A percentile compares a stretch with the other conserved stretches of the same genome.
phyloP scores from a whole-genome alignment of 139 green algal species.

The Coelastrella sp. region DNA sequence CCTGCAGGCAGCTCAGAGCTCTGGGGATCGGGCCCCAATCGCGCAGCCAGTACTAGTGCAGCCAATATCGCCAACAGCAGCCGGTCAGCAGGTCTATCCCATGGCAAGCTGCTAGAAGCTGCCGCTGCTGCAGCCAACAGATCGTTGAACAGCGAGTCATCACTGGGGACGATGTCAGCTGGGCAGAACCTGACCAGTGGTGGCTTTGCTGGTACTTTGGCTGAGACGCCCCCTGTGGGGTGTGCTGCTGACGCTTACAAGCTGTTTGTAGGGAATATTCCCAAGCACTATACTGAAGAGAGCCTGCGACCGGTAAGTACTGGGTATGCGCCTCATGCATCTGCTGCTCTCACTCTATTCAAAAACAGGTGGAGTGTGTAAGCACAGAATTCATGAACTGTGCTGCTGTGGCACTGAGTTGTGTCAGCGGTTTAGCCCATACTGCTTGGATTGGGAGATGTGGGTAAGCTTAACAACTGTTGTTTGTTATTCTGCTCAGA shows the following conservation, averaged over 20 bases:
- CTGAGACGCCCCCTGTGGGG: constrained; percentile 52
- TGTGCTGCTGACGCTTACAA: constrained; percentile 59
- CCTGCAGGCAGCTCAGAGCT: not conserved
- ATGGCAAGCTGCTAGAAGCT: constrained; percentile 30
- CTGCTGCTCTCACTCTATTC: too few species aligned
- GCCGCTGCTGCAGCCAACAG: constrained; percentile 33
- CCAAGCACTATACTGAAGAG: constrained; percentile 73
- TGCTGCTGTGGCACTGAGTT: too few species aligned
- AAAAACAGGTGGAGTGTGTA: too few species aligned
- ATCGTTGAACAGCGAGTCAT: not conserved
- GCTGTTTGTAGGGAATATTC: constrained; percentile 79
- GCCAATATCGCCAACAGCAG: constrained; percentile 14
- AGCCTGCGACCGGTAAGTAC: constrained; percentile 48
- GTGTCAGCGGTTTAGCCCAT: too few species aligned
- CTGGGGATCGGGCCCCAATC: not conserved
- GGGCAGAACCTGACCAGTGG: too few species aligned
- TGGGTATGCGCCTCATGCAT: not conserved
- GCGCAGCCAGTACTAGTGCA: not conserved
- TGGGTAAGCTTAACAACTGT: too few species aligned
- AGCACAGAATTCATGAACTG: too few species aligned
- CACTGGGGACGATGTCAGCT: not conserved
- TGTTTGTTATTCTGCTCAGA: not conserved
- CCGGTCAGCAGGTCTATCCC: constrained; percentile 4
- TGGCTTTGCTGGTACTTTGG: not conserved
- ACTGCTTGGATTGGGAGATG: too few species aligned